Percentiles rank a stretch among this genome's conserved stretches.
Conservation (phyloP, 2,329 filamentous ascomycete genomes). For the Beauveria sp. region DNA sequence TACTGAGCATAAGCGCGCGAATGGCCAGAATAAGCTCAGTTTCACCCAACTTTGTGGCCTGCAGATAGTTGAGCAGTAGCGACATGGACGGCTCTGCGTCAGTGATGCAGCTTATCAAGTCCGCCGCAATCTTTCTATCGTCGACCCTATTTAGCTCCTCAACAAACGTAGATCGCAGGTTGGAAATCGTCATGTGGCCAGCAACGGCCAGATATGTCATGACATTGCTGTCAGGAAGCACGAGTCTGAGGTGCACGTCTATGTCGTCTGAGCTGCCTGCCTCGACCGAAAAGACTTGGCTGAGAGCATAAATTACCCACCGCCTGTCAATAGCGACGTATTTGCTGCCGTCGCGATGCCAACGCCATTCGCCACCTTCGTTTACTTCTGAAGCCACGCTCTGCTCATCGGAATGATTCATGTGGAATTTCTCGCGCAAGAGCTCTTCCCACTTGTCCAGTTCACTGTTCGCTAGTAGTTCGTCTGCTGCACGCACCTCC, state of each 20-base stretch:
- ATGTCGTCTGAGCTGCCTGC: constrained; percentile 30
- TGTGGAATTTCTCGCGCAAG: constrained; percentile 41
- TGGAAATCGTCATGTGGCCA: constrained; percentile 53
- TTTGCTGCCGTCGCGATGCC: constrained; percentile 33
- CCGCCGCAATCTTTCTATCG: constrained; percentile 44
- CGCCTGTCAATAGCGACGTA: constrained; percentile 55
- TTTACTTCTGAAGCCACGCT: constrained; percentile 17
- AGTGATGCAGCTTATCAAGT: constrained; percentile 54
- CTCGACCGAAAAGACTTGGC: constrained; percentile 52
- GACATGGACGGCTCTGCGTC: constrained; percentile 62
- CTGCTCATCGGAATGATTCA: constrained; percentile 18
- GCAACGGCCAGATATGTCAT: constrained; percentile 52
- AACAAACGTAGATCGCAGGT: constrained; percentile 50
- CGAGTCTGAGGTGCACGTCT: constrained; percentile 25
- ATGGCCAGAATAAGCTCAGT: constrained; percentile 61
- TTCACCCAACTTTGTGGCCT: constrained; percentile 56
- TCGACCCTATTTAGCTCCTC: constrained; percentile 37
- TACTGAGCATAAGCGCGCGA: constrained; percentile 58
- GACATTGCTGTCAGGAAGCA: constrained; percentile 45
- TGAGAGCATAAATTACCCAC: constrained; percentile 58
- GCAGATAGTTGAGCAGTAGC: constrained; percentile 57
- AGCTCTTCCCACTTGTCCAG: constrained; percentile 42
- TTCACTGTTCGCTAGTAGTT: constrained; percentile 37
- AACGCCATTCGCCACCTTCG: constrained; percentile 39
- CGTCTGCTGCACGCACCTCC: constrained; percentile 41